Conservation (phyloP, 2,329 filamentous ascomycete genomes). For the Fusarium redolens region DNA sequence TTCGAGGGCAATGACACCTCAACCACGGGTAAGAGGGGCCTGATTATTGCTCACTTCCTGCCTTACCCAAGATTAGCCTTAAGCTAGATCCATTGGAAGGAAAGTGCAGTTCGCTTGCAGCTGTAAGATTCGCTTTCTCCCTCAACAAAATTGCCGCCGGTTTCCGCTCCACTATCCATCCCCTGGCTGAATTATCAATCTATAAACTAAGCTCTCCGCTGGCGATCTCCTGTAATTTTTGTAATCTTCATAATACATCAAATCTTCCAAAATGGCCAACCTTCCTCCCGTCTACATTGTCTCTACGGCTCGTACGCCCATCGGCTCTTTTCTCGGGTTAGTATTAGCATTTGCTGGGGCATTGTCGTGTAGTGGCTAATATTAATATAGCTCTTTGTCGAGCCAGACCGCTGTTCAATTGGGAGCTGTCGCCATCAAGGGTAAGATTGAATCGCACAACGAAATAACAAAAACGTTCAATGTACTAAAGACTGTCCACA, state of each 20-base stretch:
- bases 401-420: slow-evolving; percentile 88
- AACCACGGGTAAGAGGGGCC: slow-evolving; percentile 26
- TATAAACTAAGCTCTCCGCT: slow-evolving; percentile 23
- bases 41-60: neutral
- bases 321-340: slow-evolving; percentile 94
- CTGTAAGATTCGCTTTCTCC: slow-evolving; percentile 7
- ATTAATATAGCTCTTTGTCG: slow-evolving; percentile 77
- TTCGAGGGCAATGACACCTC: slow-evolving; percentile 21
- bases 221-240: slow-evolving; percentile 13
- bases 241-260: slow-evolving; percentile 20
- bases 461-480: neutral
- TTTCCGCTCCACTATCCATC: slow-evolving; percentile 24
- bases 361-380: slow-evolving; percentile 29
- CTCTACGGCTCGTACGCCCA: slow-evolving; percentile 87
- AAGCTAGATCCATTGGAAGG: slow-evolving; percentile 17
- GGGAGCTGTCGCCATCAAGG: slow-evolving; percentile 91
- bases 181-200: slow-evolving; percentile 18
- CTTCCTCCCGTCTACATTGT: slow-evolving; percentile 95
- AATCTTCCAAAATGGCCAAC: slow-evolving; percentile 72
- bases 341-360: slow-evolving; percentile 12
- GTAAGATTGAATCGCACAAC: slow-evolving; percentile 59
- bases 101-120: slow-evolving; percentile 21
- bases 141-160: slow-evolving; percentile 41
- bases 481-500: slow-evolving; percentile 45
- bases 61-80: slow-evolving; percentile 13